Base-by-base conservation (phyloP, 2,329 filamentous ascomycete genomes). In the Beauveria sp. region DNA sequence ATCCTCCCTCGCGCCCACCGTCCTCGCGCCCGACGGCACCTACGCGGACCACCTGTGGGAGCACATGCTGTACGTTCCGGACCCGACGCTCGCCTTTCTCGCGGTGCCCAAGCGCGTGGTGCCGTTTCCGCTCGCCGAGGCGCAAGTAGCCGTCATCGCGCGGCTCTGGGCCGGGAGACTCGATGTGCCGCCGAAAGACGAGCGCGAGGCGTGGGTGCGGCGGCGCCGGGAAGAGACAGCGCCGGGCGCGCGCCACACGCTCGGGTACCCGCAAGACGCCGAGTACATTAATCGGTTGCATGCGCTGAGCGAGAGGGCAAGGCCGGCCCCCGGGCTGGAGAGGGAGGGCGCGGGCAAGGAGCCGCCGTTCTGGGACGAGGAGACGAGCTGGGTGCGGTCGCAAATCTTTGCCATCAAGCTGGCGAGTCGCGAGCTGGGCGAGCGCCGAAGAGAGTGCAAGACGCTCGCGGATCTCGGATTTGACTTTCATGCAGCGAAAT, bases 81-180 rank as follows among this genome's bases (percentile, higher is more conserved):
- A 85, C 28, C 87, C 88, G 0, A 89, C 85, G 0, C 75, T 92
- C 0, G 83, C 81, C 0, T 87, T 92, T 68, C 78, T 87, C 2
- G 83, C 80, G 1, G 75, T 91, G 12, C 83, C 84, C 3, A 85
- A 89, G 66, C 84, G 86, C 55, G 80, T 91, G 28, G 86, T 91
- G 3, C 89, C 90, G 0, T 91, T 92, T 64, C 86, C 87, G 0
- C 70, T 90, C 7, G 81, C 85, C 0, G 88, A 92, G 71, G 85
- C 82, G 1, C 89, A 92, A 68, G 79, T 81, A 2, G 84, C 87
- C 0, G 81, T 87, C 1, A 76, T 91, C 18, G 83, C 88, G 0
- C 80, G 88, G 1, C 79, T 90, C 0, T 90, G 85, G 76, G 81
- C 87, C 0, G 83, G 83, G 0, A 79, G 86, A 0, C 72, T 91